Conservation (phyloP, 441 rosid species). For the Syzygium malaccense region DNA sequence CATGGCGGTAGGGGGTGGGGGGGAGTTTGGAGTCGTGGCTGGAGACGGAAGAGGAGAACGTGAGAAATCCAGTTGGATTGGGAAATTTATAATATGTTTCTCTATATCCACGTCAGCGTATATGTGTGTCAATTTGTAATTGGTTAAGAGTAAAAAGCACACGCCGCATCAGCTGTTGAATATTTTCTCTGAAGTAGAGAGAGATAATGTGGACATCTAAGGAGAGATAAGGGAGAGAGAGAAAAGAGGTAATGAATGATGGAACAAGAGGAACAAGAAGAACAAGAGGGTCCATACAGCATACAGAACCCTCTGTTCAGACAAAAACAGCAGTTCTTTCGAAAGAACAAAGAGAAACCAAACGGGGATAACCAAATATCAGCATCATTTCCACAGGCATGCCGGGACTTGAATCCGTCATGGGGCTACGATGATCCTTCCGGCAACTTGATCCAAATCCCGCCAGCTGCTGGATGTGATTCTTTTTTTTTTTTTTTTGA, state of each 20-base stretch:
- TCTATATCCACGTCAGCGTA: not conserved
- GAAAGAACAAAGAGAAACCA: not conserved
- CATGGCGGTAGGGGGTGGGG: not conserved
- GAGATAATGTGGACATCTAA: too few species aligned
- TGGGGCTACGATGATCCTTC: slow-evolving; percentile 5
- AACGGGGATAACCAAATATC: not conserved
- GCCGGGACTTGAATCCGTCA: not conserved
- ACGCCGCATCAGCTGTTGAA: not conserved
- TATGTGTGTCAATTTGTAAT: not conserved
- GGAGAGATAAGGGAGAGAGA: too few species aligned
- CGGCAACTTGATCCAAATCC: slow-evolving; percentile 21
- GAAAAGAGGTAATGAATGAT: not conserved
- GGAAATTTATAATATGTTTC: not conserved
- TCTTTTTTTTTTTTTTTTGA: too few species aligned
- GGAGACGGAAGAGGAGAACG: not conserved
- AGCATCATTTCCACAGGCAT: not conserved
- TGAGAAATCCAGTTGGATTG: not conserved
- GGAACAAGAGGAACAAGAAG: not conserved
- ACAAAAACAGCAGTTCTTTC: not conserved
- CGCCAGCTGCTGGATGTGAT: slow-evolving; percentile 15
- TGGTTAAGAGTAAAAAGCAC: accelerated
- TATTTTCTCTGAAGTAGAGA: too few species aligned
- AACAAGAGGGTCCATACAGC: not conserved
- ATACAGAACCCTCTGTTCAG: not conserved
- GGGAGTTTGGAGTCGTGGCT: not conserved